Conservation (phyloP, 2,329 filamentous ascomycete species). For the Colletotrichum chrysophilum region DNA sequence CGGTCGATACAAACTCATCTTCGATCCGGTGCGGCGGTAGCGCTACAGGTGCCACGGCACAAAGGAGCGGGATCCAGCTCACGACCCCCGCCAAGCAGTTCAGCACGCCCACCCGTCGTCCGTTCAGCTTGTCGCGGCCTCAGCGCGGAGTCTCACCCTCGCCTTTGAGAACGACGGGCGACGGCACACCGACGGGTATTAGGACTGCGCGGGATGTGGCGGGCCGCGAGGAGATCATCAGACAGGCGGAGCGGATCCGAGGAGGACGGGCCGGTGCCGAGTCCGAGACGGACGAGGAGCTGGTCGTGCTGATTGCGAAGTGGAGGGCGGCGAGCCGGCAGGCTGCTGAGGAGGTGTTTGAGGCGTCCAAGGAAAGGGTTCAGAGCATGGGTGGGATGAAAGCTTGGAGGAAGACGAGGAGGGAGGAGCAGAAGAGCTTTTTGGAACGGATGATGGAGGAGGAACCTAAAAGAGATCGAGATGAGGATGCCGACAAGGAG, state of each 20-base stretch:
- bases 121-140: constrained; percentile 1
- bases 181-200: not conserved
- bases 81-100: not conserved
- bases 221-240: constrained; percentile 15
- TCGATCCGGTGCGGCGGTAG: not conserved
- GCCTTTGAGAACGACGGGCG: not conserved
- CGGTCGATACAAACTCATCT: not conserved
- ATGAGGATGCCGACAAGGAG: not conserved
- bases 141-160: not conserved
- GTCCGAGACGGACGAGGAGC: constrained; percentile 2
- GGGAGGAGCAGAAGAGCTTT: constrained; percentile 30
- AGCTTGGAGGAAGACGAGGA: constrained; percentile 6
- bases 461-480: constrained; percentile 18
- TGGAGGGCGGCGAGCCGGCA: constrained; percentile 20
- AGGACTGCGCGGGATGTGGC: not conserved
- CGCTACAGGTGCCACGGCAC: not conserved
- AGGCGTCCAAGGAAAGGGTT: not conserved
- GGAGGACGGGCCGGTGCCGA: not conserved
- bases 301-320: constrained; percentile 16
- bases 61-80: not conserved
- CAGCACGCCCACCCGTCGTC: constrained; percentile 1
- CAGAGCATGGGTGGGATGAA: constrained; percentile 10
- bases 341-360: constrained; percentile 23
- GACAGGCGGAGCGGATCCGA: constrained; percentile 9
- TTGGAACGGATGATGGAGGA: constrained; percentile 35